These are phyloP conservation scores for Suillus ampliporus DNA, from an alignment of 768 basidiomycete species.

Conservation along the genomic window DNA sequence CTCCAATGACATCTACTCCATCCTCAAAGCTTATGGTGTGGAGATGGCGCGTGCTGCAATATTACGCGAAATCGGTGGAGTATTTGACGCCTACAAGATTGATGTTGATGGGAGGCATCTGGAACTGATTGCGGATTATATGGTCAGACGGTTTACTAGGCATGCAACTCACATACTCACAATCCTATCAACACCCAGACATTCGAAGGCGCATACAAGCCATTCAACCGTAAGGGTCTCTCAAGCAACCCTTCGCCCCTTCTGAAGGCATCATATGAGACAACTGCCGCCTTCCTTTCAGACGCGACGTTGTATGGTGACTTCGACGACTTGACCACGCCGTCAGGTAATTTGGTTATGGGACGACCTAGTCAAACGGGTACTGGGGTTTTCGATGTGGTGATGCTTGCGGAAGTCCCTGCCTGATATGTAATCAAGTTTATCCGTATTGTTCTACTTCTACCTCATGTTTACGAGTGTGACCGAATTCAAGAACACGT, in stretches of 20 bases:
- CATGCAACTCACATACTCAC: conserved; percentile 9
- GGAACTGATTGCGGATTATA: conserved; percentile 98
- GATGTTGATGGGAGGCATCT: conserved; percentile 93
- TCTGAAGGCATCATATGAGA: conserved; percentile 97
- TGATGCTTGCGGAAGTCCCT: conserved; percentile 53
- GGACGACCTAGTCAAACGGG: conserved; percentile 89
- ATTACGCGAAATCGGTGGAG: conserved; percentile 86
- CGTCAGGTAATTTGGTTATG: conserved; percentile 90
- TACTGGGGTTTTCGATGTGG: conserved; percentile 93
- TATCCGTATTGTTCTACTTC: too few species aligned
- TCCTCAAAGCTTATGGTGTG: conserved; percentile 91
- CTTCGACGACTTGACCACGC: conserved; percentile 90
- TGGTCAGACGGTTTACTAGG: conserved; percentile 62
- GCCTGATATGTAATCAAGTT: conserved; percentile 22
- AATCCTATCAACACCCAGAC: conserved; percentile 59
- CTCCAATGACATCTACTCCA: conserved; percentile 95
- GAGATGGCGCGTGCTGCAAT: conserved; percentile 95
- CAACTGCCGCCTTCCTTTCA: conserved; percentile 90
- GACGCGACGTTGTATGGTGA: conserved; percentile 95
- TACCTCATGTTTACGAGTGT: not conserved
- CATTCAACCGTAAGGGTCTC: conserved; percentile 96
- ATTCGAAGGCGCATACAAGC: conserved; percentile 96
- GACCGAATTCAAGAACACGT: conserved; percentile 20
- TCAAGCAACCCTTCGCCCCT: conserved; percentile 93
- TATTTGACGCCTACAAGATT: conserved; percentile 96